These are phyloP conservation scores for Solanum tacnaense DNA, from an alignment of 257 asterid genomes.

Conservation along the genomic window DNA sequence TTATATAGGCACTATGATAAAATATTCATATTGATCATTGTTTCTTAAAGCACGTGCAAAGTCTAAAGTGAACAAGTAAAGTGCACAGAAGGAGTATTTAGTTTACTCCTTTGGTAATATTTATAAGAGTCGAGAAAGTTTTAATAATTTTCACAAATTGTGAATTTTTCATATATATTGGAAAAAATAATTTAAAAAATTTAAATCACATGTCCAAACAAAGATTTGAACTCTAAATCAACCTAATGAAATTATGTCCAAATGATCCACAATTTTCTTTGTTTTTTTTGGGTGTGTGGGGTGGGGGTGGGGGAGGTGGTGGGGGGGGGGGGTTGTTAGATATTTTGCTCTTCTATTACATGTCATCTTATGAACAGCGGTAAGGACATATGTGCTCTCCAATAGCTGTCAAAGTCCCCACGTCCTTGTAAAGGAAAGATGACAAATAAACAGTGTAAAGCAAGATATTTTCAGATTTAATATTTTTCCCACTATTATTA, in stretches of 20 bases:
- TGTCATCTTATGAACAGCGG: background rate
- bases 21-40: too few species aligned
- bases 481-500: background rate
- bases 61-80: too few species aligned
- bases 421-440: background rate
- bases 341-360: background rate
- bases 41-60: too few species aligned
- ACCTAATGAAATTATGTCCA: background rate
- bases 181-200: too few species aligned
- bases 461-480: background rate
- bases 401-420: background rate
- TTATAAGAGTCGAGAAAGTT: rapidly evolving
- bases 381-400: background rate
- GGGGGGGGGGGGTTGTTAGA: background rate
- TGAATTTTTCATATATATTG: too few species aligned
- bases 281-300: background rate
- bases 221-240: background rate
- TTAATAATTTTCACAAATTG: background rate
- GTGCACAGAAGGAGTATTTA: background rate
- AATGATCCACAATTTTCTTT: background rate
- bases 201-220: too few species aligned
- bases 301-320: too few species aligned
- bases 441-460: background rate
- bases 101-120: background rate
- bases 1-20: too few species aligned